Evolutionary conservation across 495 filamentous ascomycete species (phyloP), one percentile per base, ranked within the genome.

Genomic region (Neurospora sp.): DNA sequence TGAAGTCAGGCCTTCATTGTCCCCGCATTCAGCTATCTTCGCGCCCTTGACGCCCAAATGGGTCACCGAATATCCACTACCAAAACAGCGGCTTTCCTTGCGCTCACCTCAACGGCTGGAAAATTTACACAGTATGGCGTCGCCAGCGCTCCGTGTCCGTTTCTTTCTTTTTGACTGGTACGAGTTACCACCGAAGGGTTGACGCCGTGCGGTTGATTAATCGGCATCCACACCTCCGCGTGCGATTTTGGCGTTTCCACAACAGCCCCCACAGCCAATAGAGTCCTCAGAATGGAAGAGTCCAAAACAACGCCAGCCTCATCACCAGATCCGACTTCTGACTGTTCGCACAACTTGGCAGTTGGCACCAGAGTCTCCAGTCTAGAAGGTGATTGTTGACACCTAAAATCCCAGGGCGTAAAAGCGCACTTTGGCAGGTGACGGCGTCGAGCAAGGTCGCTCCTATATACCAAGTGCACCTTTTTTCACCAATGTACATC

Each of bases 31-130:
- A 65, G 53, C 27, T 65, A 35, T 65, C 53, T 65, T 65, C 31
- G 53, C 53, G 53, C 27, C 53, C 53, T 61, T 61, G 27, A 61
- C 53, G 71, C 73, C 73, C 73, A 53, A 74, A 74, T 45, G 73
- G 73, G 73, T 44, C 73, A 74, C 73, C 73, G 73, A 74, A 38
- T 37, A 61, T 38, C 70, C 70, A 74, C 48, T 65, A 65, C 53
- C 53, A 65, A 65, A 65, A 65, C 53, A 65, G 53, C 53, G 27
- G 53, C 22, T 16, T 59, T 65, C 53, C 53, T 65, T 65, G 53
- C 53, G 27, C 31, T 65, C 27, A 65, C 53, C 53, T 65, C 27
- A 17, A 65, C 22, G 27, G 12, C 27, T 65, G 53, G 53, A 65
- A 65, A 65, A 65, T 17, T 8, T 65, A 27, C 9, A 27, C 48